Base-by-base conservation (phyloP, 768 basidiomycete genomes). In the Pleurotus citrinopileatus region DNA sequence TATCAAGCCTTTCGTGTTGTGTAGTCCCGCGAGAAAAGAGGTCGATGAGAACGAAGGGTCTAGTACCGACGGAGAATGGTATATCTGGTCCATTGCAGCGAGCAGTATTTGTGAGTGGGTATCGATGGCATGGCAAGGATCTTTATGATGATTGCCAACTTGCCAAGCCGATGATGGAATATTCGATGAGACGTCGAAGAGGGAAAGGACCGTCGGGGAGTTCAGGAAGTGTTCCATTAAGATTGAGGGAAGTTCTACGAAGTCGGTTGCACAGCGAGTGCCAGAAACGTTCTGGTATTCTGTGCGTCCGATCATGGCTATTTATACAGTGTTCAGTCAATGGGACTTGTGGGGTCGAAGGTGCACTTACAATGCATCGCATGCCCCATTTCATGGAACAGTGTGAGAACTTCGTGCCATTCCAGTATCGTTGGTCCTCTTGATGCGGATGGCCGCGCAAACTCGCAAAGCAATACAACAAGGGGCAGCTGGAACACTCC, bases 321-420 rank as follows among this genome's bases (percentile, higher is more conserved):
- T 10, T 23, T 26, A 40, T 38, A 23, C 47, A 36, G 28, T 26
- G 6, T 13, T 44, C 25, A 44, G 25, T n/a, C n/a, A n/a, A n/a
- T n/a, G n/a, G n/a, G n/a, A n/a, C n/a, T n/a, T n/a, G n/a, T n/a
- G n/a, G n/a, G n/a, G n/a, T n/a, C n/a, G n/a, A n/a, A n/a, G n/a
- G n/a, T n/a, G 37, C 10, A 77, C 94, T 78, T 63, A 98, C 97
- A 99, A 67, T 99, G 97, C 83, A 99, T 94, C 9, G 97, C 97
- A 71, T 99, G 97, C 0, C 97, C 97, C 94, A 98, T 97, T 72
- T 99, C 97, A 62, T 99, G 97, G 72, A 94, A 97, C 20, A 98
- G 73, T 2, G 96, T 98, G 65, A 89, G 76, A 7, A 98, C 91
- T 60, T 98, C 94, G 61, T 89, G 87, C 94, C 95, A 98, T 54